These are phyloP conservation scores for Aspergillus sp. DNA, from an alignment of 2,329 filamentous ascomycete genomes.

Conservation along the genomic window DNA sequence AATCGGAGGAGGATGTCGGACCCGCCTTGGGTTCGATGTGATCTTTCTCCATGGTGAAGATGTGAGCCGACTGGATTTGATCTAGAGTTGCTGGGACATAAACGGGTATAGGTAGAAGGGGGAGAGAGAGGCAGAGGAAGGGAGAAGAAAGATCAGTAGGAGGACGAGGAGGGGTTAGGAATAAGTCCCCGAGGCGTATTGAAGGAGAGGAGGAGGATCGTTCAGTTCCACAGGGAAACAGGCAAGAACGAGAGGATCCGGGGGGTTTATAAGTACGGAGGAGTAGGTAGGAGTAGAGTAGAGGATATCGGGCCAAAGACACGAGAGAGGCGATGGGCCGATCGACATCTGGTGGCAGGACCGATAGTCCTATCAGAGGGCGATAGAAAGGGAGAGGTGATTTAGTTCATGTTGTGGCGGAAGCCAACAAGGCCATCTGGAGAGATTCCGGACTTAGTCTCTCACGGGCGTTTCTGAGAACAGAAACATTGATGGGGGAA, in stretches of 20 bases:
- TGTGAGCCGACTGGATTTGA: background rate
- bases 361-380: background rate
- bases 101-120: background rate
- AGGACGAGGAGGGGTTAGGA: background rate
- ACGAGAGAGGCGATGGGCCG: background rate
- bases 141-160: background rate
- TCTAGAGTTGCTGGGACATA: background rate
- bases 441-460: background rate
- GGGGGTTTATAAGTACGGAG: background rate
- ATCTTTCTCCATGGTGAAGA: slow-evolving; percentile 32
- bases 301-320: too few species aligned
- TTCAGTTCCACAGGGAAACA: background rate
- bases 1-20: slow-evolving; percentile 20
- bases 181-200: too few species aligned
- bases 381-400: background rate
- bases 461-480: background rate
- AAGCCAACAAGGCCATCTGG: background rate
- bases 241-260: background rate
- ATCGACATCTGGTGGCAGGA: background rate
- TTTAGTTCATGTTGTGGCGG: slow-evolving; percentile 2
- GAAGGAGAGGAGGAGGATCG: background rate
- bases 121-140: background rate
- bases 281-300: background rate
- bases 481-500: slow-evolving; percentile 4
- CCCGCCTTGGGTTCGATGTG: slow-evolving; percentile 22